Percentiles rank a stretch among this genome's conserved stretches.
Conservation (phyloP, 2,329 filamentous ascomycete species). For the Alternaria hordeiaustralica region DNA sequence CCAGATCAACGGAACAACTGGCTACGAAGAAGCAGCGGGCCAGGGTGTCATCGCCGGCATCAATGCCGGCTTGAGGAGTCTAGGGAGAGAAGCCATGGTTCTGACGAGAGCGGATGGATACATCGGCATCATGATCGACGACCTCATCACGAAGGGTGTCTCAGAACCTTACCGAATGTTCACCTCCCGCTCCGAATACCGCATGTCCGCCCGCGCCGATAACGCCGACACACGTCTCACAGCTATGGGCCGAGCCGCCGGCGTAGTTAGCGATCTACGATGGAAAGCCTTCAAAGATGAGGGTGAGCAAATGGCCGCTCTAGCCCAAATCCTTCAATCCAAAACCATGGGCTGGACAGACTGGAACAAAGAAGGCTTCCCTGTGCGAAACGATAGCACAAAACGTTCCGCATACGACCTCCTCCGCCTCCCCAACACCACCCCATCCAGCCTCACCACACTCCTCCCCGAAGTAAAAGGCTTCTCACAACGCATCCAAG, state of each 20-base stretch:
- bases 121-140: constrained; percentile 98
- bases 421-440: constrained; percentile 66
- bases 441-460: constrained; percentile 63
- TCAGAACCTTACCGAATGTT: constrained; percentile 99
- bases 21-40: constrained; percentile 95
- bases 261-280: constrained; percentile 77
- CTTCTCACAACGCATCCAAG: constrained; percentile 66
- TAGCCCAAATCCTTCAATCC: constrained; percentile 66
- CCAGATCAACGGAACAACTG: constrained; percentile 97
- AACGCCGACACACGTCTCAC: constrained; percentile 93
- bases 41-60: constrained; percentile 93
- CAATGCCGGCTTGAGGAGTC: constrained; percentile 85
- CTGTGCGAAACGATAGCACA: constrained; percentile 68
- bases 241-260: constrained; percentile 74
- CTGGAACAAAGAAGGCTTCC: constrained; percentile 76
- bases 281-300: constrained; percentile 75
- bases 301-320: constrained; percentile 69
- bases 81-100: constrained; percentile 68
- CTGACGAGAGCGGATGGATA: constrained; percentile 87
- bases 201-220: constrained; percentile 89
- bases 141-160: constrained; percentile 94
- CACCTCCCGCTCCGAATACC: constrained; percentile 92
- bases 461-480: constrained; percentile 63
- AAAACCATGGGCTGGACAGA: constrained; percentile 65
- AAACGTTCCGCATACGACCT: constrained; percentile 80